Conservation (phyloP, 2,329 filamentous ascomycete genomes). For the Triangularia verruculosa region DNA sequence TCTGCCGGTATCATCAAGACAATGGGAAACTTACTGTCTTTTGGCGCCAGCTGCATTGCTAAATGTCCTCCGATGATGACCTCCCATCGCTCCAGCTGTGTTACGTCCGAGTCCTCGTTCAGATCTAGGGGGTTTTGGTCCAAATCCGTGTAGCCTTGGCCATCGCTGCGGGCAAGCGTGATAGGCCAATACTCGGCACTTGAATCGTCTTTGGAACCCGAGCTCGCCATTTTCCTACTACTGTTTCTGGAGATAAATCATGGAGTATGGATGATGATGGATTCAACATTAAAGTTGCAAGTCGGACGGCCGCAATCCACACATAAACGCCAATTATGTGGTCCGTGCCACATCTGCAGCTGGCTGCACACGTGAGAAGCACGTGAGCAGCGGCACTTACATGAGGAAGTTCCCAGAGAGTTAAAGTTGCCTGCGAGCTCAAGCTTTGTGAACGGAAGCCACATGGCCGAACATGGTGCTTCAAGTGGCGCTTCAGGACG, state of each 20-base stretch:
- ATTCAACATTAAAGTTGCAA: background rate
- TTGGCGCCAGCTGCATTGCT: conserved; percentile 22
- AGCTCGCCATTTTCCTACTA: conserved; percentile 10
- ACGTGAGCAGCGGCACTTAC: background rate
- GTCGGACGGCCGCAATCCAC: background rate
- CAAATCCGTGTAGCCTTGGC: conserved; percentile 33
- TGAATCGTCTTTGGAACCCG: conserved; percentile 14
- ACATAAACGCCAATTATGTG: background rate
- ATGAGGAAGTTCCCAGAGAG: background rate
- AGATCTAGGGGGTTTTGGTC: conserved; percentile 25
- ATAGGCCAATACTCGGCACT: conserved; percentile 32
- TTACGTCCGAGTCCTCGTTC: conserved; percentile 30
- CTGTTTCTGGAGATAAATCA: background rate
- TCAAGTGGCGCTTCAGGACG: background rate
- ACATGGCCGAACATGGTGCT: background rate
- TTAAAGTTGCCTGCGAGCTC: background rate
- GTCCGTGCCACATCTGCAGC: background rate
- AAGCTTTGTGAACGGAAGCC: background rate
- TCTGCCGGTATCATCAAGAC: background rate
- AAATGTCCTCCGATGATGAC: conserved; percentile 29
- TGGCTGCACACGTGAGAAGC: background rate
- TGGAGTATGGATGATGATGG: background rate
- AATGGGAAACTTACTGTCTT: conserved; percentile 22
- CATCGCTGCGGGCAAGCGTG: conserved; percentile 45
- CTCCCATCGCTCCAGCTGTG: conserved; percentile 31